A percentile compares a stretch with the other conserved stretches of the same genome.
phyloP scores from a whole-genome alignment of 1,284 basidiomycete species.

The Inonotus obliquus region DNA sequence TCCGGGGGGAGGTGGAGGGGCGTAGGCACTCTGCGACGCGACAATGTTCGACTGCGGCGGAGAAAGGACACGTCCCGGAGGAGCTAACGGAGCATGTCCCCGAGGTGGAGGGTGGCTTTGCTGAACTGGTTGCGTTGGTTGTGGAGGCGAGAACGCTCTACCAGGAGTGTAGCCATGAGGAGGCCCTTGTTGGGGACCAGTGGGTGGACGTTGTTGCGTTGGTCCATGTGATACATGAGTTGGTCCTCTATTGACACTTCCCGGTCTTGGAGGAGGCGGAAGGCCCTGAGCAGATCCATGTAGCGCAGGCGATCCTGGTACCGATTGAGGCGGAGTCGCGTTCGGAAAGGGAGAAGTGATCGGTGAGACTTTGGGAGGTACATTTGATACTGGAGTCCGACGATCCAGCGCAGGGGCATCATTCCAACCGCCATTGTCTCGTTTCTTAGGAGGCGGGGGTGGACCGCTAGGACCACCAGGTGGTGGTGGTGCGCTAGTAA shows the following conservation, averaged over 20 bases:
- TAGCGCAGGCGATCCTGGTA: slow-evolving; percentile 29
- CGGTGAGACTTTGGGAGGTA: slow-evolving; percentile 52
- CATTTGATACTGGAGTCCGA: slow-evolving; percentile 49
- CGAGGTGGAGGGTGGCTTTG: slow-evolving; percentile 30
- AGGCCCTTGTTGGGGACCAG: slow-evolving; percentile 22
- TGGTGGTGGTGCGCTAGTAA: slow-evolving; percentile 20
- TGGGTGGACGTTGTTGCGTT: slow-evolving; percentile 42
- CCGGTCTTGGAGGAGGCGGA: slow-evolving; percentile 29
- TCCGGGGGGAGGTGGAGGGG: slow-evolving; percentile 8
- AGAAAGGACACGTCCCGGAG: slow-evolving; percentile 15
- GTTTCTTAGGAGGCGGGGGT: slow-evolving; percentile 46
- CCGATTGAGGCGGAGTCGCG: slow-evolving; percentile 38
- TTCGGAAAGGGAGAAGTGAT: slow-evolving; percentile 92
- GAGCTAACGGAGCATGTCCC: slow-evolving; percentile 19
- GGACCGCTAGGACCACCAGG: slow-evolving; percentile 22
- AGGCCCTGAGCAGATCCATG: slow-evolving; percentile 27
- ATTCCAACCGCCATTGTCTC: slow-evolving; percentile 86
- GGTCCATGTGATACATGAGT: slow-evolving; percentile 13
- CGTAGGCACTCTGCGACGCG: slow-evolving; percentile 14
- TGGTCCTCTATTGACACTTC: slow-evolving; percentile 19
- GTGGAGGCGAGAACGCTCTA: slow-evolving; percentile 36
- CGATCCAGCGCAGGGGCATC: slow-evolving; percentile 66
- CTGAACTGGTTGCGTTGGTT: slow-evolving; percentile 25
- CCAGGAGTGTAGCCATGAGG: slow-evolving; percentile 28
- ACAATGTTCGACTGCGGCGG: slow-evolving; percentile 21